Conservation (phyloP, 129 eudicot genomes). For the Flaveria trinervia region DNA sequence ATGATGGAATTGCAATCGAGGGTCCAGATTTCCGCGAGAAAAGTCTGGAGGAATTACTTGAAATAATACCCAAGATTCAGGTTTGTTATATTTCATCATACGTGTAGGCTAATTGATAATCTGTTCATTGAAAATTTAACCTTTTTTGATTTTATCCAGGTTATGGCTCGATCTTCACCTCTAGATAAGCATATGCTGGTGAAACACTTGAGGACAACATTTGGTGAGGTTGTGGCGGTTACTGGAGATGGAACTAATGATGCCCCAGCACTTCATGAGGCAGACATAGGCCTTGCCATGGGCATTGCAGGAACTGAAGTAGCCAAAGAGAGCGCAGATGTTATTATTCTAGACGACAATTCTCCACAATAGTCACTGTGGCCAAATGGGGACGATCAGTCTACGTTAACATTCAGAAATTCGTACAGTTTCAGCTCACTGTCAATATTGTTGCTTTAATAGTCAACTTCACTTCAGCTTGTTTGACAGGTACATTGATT, state of each 20-base stretch:
- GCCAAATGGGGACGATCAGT: slow-evolving; percentile 99
- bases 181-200: slow-evolving; percentile 91
- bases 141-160: slow-evolving; percentile 40
- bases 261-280: slow-evolving; percentile 99
- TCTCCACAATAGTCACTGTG: slow-evolving; percentile 95
- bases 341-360: slow-evolving; percentile 93
- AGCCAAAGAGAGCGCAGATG: slow-evolving; percentile 99
- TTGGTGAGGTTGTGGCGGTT: slow-evolving; percentile 94
- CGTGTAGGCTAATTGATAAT: background rate
- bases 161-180: slow-evolving; percentile 98
- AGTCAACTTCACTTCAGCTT: slow-evolving; percentile 94
- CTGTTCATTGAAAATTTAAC: background rate
- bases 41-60: slow-evolving; percentile 60
- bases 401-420: slow-evolving; percentile 87
- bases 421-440: slow-evolving; percentile 96
- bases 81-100: slow-evolving; percentile 30
- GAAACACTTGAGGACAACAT: slow-evolving; percentile 88
- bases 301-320: slow-evolving; percentile 99
- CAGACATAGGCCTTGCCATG: slow-evolving; percentile 99
- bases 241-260: slow-evolving; percentile 99
- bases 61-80: slow-evolving; percentile 86
- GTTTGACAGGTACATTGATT: slow-evolving; percentile 65
- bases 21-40: slow-evolving; percentile 96
- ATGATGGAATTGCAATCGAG: slow-evolving; percentile 89
- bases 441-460: slow-evolving; percentile 90